Evolutionary conservation across 2,329 filamentous ascomycete species (phyloP).

Genomic region (Ophiostoma sp.): DNA sequence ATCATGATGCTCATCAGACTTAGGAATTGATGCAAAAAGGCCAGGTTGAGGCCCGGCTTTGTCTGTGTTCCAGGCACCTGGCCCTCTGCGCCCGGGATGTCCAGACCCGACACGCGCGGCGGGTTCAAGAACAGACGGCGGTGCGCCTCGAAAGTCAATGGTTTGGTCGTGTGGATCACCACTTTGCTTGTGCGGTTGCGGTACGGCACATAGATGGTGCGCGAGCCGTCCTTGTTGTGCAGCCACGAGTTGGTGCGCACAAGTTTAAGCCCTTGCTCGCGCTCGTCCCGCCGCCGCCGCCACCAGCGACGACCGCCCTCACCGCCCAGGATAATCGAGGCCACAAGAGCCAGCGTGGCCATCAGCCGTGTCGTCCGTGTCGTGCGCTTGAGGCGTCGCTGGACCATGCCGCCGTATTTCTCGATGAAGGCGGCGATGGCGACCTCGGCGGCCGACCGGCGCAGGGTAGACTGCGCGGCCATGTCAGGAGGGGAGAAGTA

Average conservation of each 20-base stretch:
- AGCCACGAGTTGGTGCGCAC: constrained; percentile 90
- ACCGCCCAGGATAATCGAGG: constrained; percentile 75
- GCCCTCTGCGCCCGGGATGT: constrained; percentile 69
- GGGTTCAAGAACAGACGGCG: constrained; percentile 89
- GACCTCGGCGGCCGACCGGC: constrained; percentile 64
- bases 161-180: constrained; percentile 84
- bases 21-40: constrained; percentile 94
- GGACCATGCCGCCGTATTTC: constrained; percentile 57
- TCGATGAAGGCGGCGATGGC: constrained; percentile 64
- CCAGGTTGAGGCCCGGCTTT: constrained; percentile 91
- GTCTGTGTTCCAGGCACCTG: constrained; percentile 83
- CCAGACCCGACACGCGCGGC: constrained; percentile 75
- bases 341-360: constrained; percentile 70
- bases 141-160: constrained; percentile 94
- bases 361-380: constrained; percentile 72
- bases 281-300: constrained; percentile 70
- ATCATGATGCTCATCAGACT: constrained; percentile 98
- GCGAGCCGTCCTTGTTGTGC: constrained; percentile 88
- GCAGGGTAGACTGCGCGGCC: constrained; percentile 85
- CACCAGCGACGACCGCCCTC: constrained; percentile 81
- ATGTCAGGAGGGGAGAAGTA: constrained; percentile 49
- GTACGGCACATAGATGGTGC: constrained; percentile 94
- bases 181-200: constrained; percentile 87
- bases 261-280: constrained; percentile 77
- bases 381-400: constrained; percentile 59